phyloP scores from a whole-genome alignment of 345 rosid genomes.

The Salix koriyanagi region DNA sequence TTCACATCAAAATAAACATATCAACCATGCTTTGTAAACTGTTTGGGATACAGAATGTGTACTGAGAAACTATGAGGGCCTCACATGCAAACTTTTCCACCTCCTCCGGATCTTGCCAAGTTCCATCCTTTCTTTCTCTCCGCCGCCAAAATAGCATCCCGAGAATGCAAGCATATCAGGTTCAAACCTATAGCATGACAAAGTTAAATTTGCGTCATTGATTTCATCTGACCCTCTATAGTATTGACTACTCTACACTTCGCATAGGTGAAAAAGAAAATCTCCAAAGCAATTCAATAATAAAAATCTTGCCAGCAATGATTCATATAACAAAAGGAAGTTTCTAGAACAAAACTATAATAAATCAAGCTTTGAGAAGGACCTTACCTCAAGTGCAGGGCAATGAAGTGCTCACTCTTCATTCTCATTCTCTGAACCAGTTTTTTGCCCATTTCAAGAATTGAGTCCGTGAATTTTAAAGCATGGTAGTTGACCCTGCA shows the following conservation, averaged over 20 bases:
- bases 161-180: conserved; percentile 98
- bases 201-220: conserved; percentile 1
- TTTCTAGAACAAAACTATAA: not conserved
- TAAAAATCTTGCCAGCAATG: not conserved
- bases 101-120: conserved; percentile 77
- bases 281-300: not conserved
- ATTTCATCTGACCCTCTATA: not conserved
- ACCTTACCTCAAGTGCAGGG: conserved; percentile 80
- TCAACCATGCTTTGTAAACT: not conserved
- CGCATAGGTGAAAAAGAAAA: not conserved
- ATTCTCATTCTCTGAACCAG: conserved; percentile 70
- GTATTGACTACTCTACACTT: not conserved
- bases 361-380: not conserved
- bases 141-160: conserved; percentile 90
- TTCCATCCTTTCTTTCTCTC: conserved; percentile 67
- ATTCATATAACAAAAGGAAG: not conserved
- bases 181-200: conserved; percentile 60
- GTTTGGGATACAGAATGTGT: not conserved
- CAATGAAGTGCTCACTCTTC: conserved; percentile 59
- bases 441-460: conserved; percentile 57
- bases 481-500: conserved; percentile 94
- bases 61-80: conserved; percentile 10
- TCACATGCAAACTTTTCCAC: conserved; percentile 84
- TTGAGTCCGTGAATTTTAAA: conserved; percentile 58
- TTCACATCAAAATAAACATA: conserved; percentile 6